phyloP scores from a whole-genome alignment of 306 rosid species.

The Senna tora region DNA sequence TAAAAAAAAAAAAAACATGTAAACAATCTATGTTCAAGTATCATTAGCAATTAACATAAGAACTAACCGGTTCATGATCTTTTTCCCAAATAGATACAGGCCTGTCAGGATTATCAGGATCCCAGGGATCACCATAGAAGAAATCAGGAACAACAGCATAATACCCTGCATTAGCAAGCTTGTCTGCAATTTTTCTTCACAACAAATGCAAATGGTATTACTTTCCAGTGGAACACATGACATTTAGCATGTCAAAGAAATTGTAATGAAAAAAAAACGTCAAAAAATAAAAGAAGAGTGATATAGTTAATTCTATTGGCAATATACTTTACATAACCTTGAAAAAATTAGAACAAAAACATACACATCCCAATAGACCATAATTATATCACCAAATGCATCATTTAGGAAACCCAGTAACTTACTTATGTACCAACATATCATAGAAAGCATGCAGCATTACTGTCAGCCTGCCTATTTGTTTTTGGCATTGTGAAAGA shows the following conservation, averaged over 20 bases:
- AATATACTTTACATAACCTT: conserved; percentile 6
- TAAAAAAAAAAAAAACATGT: background rate
- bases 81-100: conserved; percentile 53
- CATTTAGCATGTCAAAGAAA: background rate
- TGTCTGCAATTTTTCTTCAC: conserved; percentile 80
- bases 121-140: conserved; percentile 62
- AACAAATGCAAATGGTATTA: conserved; percentile 31
- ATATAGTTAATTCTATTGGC: background rate
- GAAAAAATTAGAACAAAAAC: conserved; percentile 3
- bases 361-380: background rate
- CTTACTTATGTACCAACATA: background rate
- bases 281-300: background rate
- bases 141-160: conserved; percentile 71
- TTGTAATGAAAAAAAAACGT: background rate
- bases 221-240: background rate
- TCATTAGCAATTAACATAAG: conserved; percentile 3
- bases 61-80: conserved; percentile 65
- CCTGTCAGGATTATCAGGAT: conserved; percentile 35
- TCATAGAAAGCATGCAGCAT: background rate
- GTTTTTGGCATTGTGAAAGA: background rate
- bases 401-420: background rate
- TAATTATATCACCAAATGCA: background rate
- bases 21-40: conserved; percentile 4
- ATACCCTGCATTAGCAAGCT: conserved; percentile 73
- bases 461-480: too few relatives aligned